phyloP scores from a whole-genome alignment of 495 filamentous ascomycete species.

The Daldinia vernicosa region DNA sequence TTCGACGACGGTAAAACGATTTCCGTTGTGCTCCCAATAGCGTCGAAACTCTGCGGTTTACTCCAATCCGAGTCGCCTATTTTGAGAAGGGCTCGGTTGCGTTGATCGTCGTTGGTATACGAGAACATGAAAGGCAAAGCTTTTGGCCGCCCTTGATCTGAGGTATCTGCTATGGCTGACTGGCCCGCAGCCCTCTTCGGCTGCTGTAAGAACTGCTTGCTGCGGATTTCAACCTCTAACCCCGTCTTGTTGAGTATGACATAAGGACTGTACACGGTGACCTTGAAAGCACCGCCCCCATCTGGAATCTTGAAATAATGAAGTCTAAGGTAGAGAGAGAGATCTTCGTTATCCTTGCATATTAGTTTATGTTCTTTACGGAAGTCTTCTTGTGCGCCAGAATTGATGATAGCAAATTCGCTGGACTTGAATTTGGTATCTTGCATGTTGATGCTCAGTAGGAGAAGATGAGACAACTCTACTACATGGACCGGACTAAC shows the following conservation, averaged over 20 bases:
- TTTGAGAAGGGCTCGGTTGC: slow-evolving; percentile 86
- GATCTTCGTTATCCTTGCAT: slow-evolving; percentile 82
- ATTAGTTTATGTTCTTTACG: slow-evolving; percentile 79
- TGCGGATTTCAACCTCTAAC: slow-evolving; percentile 84
- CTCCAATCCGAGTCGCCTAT: slow-evolving; percentile 93
- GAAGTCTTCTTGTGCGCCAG: slow-evolving; percentile 87
- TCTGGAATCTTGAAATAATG: slow-evolving; percentile 94
- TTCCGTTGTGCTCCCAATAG: slow-evolving; percentile 91
- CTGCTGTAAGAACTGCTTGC: slow-evolving; percentile 84
- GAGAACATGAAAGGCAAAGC: slow-evolving; percentile 96
- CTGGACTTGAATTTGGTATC: slow-evolving; percentile 94
- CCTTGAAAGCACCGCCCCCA: slow-evolving; percentile 94
- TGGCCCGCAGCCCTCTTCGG: slow-evolving; percentile 85
- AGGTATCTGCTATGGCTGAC: slow-evolving; percentile 55
- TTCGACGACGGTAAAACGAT: slow-evolving; percentile 77
- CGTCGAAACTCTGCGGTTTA: slow-evolving; percentile 96
- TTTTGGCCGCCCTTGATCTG: slow-evolving; percentile 62
- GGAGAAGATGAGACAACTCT: slow-evolving; percentile 88
- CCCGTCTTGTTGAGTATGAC: slow-evolving; percentile 96
- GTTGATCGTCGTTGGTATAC: slow-evolving; percentile 82
- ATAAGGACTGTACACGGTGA: slow-evolving; percentile 92
- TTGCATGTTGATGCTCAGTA: slow-evolving; percentile 94
- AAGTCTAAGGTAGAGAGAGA: slow-evolving; percentile 80
- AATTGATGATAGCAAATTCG: slow-evolving; percentile 96
- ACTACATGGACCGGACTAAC: slow-evolving; percentile 97